phyloP scores from a whole-genome alignment of 1,139 yeast species.

The Schizosaccharomyces versatilis region DNA sequence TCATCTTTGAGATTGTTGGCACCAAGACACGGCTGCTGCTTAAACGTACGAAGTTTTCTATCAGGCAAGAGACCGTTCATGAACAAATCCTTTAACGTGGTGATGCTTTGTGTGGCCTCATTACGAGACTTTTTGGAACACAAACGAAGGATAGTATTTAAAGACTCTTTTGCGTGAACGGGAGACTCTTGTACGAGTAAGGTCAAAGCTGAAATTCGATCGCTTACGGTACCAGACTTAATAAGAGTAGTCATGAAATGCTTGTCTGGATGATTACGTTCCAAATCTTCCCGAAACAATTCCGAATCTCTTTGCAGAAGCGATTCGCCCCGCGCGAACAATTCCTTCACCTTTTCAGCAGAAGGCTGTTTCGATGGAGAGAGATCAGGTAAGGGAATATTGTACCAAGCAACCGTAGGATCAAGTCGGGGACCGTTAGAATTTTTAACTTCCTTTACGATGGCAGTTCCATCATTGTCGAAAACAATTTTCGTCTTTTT shows the following conservation, averaged over 20 bases:
- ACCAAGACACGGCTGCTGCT: slow-evolving; percentile 38
- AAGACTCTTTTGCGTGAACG: slow-evolving; percentile 60
- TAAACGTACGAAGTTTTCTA: slow-evolving; percentile 59
- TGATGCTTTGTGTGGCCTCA: slow-evolving; percentile 75
- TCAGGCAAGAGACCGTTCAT: slow-evolving; percentile 60
- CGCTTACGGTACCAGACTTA: slow-evolving; percentile 81
- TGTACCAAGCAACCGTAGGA: slow-evolving; percentile 58
- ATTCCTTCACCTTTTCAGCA: slow-evolving; percentile 5
- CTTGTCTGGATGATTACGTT: slow-evolving; percentile 31
- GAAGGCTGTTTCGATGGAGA: slow-evolving; percentile 17
- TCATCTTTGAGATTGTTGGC: slow-evolving; percentile 20
- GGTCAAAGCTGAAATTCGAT: slow-evolving; percentile 86
- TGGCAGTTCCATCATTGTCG: slow-evolving; percentile 24
- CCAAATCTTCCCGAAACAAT: neutral
- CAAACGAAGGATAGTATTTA: slow-evolving; percentile 53
- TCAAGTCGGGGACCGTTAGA: slow-evolving; percentile 34
- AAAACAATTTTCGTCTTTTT: slow-evolving; percentile 44
- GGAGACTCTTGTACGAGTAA: slow-evolving; percentile 89
- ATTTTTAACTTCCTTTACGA: slow-evolving; percentile 7
- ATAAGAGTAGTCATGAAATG: slow-evolving; percentile 55
- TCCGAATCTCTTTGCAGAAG: neutral
- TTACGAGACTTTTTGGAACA: slow-evolving; percentile 86
- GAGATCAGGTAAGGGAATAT: slow-evolving; percentile 25
- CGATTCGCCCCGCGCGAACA: neutral
- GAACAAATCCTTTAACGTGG: slow-evolving; percentile 72